phyloP scores from a whole-genome alignment of 352 stramenopile species.

The Globisporangium apiculatum region DNA sequence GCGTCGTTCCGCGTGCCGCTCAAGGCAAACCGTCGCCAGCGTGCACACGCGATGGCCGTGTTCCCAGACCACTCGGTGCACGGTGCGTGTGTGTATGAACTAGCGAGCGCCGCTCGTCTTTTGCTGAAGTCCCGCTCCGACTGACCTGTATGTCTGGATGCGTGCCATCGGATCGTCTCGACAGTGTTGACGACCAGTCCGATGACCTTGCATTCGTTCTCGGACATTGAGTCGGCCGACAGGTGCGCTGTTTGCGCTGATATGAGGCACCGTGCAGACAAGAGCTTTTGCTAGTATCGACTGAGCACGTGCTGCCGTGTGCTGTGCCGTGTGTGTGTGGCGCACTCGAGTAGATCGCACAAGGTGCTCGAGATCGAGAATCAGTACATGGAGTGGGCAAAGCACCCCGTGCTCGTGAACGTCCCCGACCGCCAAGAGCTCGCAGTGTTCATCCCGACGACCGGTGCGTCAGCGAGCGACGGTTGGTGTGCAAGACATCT shows the following conservation, averaged over 20 bases:
- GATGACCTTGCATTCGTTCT: constrained; percentile 59
- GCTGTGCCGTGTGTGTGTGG: no score
- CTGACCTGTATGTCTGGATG: neutral
- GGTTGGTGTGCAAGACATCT: no score
- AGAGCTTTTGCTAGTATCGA: no score
- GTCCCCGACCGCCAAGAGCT: constrained; percentile 33
- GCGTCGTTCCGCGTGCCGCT: constrained; percentile 61
- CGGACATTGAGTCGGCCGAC: constrained; percentile 25
- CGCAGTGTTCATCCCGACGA: constrained; percentile 52
- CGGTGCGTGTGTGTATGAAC: constrained; percentile 20
- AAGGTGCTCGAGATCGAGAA: constrained; percentile 55
- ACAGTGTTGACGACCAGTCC: constrained; percentile 42
- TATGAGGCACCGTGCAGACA: no score
- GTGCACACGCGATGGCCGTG: constrained; percentile 37
- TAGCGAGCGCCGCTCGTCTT: neutral
- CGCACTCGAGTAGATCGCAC: constrained; percentile 25
- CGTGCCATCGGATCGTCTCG: neutral
- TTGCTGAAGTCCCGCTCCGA: neutral
- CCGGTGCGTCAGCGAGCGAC: constrained; percentile 15
- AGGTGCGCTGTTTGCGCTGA: no score
- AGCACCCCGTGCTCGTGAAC: constrained; percentile 39
- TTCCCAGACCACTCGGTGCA: constrained; percentile 62
- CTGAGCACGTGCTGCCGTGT: no score
- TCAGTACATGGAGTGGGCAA: constrained; percentile 62
- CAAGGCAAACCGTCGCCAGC: constrained; percentile 47